Base-by-base conservation (phyloP, 148 eudicot species). In the Spergularia bocconei region DNA sequence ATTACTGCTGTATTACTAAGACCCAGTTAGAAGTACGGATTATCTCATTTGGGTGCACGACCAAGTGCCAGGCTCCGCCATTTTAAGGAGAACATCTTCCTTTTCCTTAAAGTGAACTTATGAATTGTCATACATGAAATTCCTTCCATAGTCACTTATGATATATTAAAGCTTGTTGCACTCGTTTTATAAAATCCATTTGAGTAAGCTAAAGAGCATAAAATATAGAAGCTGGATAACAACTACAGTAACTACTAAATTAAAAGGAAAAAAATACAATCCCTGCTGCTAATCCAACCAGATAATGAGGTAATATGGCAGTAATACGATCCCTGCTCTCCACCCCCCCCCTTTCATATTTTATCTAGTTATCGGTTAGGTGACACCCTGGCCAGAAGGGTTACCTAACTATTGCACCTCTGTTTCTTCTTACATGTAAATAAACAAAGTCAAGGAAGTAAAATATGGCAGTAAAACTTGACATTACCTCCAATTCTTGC, bases 401-500 rank as follows among this genome's bases (percentile, higher is more conserved):
- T 29, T 2, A 29, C 36, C 36, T 29, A 29, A 29, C 36, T 29
- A 29, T 29, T 2, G 36, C 3, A 29, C 36, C 36, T 29, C 36
- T 29, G 36, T 29, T 29, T 29, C 36, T 29, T 29, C 36, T 29
- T 29, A 29, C 36, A 29, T 29, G 36, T 29, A 21, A 67, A 66
- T 33, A 33, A 52, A 52, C 2, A 52, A 52, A 52, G 15, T 4
- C 13, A 11, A 15, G 55, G 15, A 52, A 52, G 13, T 52, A 15
- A 29, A 29, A 29, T n/a, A 11, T 12, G 33, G 44, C 56, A 70
- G 61, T 82, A 78, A 25, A 69, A 62, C 36, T 25, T 51, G 15
- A 75, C 41, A 62, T 75, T 85, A 95, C 97, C 96, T 95, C 93
- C 74, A 92, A 11, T 77, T 90, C 96, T 86, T 86, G 84, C 77